Evolutionary conservation across 768 basidiomycete genomes (phyloP).

Genomic region (Hebeloma cylindrosporum): DNA sequence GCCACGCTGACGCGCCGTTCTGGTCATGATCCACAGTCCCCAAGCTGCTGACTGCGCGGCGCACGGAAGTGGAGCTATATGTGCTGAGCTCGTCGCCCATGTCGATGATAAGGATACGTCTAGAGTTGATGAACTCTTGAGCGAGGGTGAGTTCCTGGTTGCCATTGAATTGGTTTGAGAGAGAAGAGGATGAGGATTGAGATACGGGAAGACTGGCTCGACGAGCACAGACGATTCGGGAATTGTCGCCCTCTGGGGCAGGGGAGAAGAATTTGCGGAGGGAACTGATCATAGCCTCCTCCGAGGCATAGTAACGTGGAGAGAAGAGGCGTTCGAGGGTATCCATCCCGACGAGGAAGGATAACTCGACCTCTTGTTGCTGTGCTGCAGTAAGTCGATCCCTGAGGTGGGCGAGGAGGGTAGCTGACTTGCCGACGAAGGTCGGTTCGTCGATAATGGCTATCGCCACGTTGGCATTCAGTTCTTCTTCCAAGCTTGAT

Average conservation of each 20-base stretch:
- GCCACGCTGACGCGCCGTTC: constrained; percentile 40
- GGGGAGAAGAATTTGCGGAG: constrained; percentile 60
- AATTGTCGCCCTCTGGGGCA: constrained; percentile 46
- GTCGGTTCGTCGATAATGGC: constrained; percentile 86
- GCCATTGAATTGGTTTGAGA: too few relatives aligned
- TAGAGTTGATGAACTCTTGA: constrained; percentile 48
- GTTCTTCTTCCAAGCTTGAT: constrained; percentile 6
- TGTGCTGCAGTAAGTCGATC: constrained; percentile 29
- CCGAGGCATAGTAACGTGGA: constrained; percentile 68
- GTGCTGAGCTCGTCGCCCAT: constrained; percentile 55
- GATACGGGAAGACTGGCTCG: constrained; percentile 30
- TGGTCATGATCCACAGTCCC: constrained; percentile 21
- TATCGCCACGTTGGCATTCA: constrained; percentile 65
- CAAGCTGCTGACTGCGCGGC: constrained; percentile 40
- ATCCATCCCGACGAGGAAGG: constrained; percentile 80
- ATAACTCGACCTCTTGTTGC: constrained; percentile 41
- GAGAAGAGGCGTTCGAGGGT: constrained; percentile 81
- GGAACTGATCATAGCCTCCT: constrained; percentile 52
- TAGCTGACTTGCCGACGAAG: constrained; percentile 78
- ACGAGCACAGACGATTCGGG: constrained; percentile 65
- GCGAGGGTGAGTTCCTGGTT: too few relatives aligned
- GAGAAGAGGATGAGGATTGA: too few relatives aligned
- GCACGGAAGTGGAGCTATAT: constrained; percentile 71
- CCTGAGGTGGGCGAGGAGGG: constrained; percentile 53
- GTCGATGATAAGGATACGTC: constrained; percentile 58